Conservation (phyloP, 176 grass and related monocot species). For the Saccharum officinarum region DNA sequence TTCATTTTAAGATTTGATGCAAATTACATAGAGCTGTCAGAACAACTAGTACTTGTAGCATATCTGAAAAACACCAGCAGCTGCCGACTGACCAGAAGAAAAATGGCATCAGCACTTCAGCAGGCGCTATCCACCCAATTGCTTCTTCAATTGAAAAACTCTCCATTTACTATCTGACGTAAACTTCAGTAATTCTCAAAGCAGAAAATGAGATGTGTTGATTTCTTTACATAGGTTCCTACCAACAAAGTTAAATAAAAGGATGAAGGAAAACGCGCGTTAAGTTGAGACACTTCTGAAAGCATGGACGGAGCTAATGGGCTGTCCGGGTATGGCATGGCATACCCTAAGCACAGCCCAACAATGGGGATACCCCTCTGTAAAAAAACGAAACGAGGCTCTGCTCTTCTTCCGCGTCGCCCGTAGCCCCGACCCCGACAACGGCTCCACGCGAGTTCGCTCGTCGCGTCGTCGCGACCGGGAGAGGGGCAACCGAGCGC, state of each 20-base stretch:
- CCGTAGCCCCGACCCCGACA: too few relatives aligned
- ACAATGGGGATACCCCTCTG: too few relatives aligned
- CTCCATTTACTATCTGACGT: not conserved
- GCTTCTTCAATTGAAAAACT: not conserved
- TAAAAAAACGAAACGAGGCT: too few relatives aligned
- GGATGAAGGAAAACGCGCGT: conserved; percentile 36
- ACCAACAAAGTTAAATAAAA: conserved; percentile 46
- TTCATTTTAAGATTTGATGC: not conserved
- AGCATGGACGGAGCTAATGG: too few relatives aligned
- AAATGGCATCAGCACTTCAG: not conserved
- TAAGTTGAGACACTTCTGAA: conserved; percentile 38
- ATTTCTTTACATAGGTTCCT: conserved; percentile 39
- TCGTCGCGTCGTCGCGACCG: too few relatives aligned
- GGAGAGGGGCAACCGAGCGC: too few relatives aligned
- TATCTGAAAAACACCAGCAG: not conserved
- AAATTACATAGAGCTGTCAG: not conserved
- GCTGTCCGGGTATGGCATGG: too few relatives aligned
- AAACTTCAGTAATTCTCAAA: not conserved
- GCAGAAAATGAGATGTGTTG: not conserved
- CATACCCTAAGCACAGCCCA: too few relatives aligned
- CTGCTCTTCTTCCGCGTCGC: too few relatives aligned
- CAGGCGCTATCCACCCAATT: not conserved
- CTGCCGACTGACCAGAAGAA: not conserved
- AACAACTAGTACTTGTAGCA: not conserved
- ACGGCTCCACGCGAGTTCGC: too few relatives aligned